These are phyloP conservation scores for Carex pumila DNA, from an alignment of 176 grass and related monocot genomes.

Conservation along the genomic window DNA sequence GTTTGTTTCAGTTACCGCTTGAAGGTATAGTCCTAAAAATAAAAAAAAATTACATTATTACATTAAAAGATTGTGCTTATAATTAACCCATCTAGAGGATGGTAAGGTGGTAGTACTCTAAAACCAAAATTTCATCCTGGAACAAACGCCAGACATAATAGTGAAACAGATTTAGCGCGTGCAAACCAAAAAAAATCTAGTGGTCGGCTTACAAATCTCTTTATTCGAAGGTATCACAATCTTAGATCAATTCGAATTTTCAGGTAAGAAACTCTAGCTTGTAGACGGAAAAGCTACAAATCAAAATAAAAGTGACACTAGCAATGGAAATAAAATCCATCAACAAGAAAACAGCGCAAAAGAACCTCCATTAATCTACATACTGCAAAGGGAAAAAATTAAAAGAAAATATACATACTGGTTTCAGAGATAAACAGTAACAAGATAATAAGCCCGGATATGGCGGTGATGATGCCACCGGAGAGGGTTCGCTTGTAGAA, in stretches of 20 bases:
- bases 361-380: not conserved
- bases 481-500: constrained; percentile 94
- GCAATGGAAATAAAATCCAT: not conserved
- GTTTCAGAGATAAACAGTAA: constrained; percentile 94
- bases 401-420: constrained; percentile 30
- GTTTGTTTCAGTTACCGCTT: constrained; percentile 75
- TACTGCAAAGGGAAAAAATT: not conserved
- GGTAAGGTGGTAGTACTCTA: not conserved
- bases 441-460: constrained; percentile 69
- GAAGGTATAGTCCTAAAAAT: constrained; percentile 62
- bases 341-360: too few relatives aligned
- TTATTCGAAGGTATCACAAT: not conserved
- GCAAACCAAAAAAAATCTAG: not conserved
- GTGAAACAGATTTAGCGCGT: not conserved
- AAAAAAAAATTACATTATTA: not conserved
- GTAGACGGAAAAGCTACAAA: not conserved
- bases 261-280: not conserved
- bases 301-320: not conserved
- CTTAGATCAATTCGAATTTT: constrained; percentile 11
- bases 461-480: constrained; percentile 82
- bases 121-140: not conserved
- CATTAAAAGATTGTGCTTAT: not conserved
- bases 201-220: not conserved
- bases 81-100: constrained; percentile 1
- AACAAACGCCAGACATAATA: not conserved